Evolutionary conservation across 768 basidiomycete genomes (phyloP), one percentile per base, ranked within the genome.

Genomic region (Pleurotus eryngii): DNA sequence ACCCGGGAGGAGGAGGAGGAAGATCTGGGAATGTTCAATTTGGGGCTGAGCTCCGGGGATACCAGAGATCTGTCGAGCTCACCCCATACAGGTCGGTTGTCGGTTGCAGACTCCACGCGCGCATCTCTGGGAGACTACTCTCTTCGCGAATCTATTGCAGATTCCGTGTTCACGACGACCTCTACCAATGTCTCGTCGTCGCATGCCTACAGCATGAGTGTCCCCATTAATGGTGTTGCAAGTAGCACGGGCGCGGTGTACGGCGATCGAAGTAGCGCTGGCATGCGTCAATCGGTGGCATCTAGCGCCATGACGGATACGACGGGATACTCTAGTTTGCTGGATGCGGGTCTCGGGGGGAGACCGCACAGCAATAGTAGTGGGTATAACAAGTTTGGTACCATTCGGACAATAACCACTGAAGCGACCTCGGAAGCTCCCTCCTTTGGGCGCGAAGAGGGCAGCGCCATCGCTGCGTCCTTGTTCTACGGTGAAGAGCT

Each of bases 381-480:
- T 57, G 74, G 70, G 43, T 74, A 76, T 60, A 85, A 81, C 65
- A 86, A 82, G 67, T 92, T 84, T 69, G 89, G 85, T 42, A 93
- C 91, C 9, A 83, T 92, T 59, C 79, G 89, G 64, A 92, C 91
- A n/a, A 76, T 86, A 59, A 90, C 85, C 30, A 93, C 92, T 27
- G 90, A 92, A 61, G 78, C 86, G 59, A 93, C 90, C 17, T 89
- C 87, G 40, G 90, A 90, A 63, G 72, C 76, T 12, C 85, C 86
- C 4, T 88, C 87, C 8, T 73, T 89, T 54, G 80, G 80, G 18
- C 77, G 78, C 35, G 77, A 85, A n/a, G 88, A 90, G 64, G 89
- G 81, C 14, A 85, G 76, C 61, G 69, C 71, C 35, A 74, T 86
- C 54, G 80, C 80, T 15, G 58, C 45, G 8, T 18, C 55, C 24